Conservation (phyloP, 2,329 filamentous ascomycete species). For the Leptographium radiaticola region DNA sequence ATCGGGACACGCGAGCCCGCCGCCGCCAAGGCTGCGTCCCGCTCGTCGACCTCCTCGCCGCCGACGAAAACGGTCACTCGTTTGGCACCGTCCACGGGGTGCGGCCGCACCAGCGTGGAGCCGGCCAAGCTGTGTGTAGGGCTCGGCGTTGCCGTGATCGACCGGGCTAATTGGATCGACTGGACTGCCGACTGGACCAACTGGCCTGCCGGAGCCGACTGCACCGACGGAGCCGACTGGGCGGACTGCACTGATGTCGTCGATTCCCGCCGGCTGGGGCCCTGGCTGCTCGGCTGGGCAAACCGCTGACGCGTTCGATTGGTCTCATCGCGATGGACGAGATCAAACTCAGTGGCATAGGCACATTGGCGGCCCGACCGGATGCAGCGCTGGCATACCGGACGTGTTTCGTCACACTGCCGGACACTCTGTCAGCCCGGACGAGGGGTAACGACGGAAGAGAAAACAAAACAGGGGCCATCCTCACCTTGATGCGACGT, state of each 20-base stretch:
- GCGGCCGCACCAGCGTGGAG: no score
- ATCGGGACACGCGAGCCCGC: neutral
- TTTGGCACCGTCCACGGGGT: no score
- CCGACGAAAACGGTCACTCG: neutral
- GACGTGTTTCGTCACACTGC: conserved; percentile 5
- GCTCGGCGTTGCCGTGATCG: no score
- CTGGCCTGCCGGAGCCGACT: neutral
- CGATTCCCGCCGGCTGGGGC: neutral
- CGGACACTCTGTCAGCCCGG: neutral
- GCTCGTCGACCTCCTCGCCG: neutral
- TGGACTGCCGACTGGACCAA: no score
- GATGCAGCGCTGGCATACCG: conserved; percentile 5
- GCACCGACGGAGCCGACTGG: neutral
- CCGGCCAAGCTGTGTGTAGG: no score
- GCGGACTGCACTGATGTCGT: neutral
- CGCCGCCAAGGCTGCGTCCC: neutral
- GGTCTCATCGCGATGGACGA: conserved; percentile 6
- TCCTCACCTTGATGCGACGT: conserved; percentile 5
- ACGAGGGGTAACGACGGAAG: neutral
- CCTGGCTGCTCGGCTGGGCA: neutral
- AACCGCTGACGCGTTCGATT: conserved; percentile 1
- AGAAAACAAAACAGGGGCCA: neutral
- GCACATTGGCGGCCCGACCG: conserved; percentile 4
- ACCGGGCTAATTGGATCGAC: no score
- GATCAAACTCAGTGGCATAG: conserved; percentile 7